phyloP scores from a whole-genome alignment of 2,329 filamentous ascomycete species.

The Lachnum nothofagi region DNA sequence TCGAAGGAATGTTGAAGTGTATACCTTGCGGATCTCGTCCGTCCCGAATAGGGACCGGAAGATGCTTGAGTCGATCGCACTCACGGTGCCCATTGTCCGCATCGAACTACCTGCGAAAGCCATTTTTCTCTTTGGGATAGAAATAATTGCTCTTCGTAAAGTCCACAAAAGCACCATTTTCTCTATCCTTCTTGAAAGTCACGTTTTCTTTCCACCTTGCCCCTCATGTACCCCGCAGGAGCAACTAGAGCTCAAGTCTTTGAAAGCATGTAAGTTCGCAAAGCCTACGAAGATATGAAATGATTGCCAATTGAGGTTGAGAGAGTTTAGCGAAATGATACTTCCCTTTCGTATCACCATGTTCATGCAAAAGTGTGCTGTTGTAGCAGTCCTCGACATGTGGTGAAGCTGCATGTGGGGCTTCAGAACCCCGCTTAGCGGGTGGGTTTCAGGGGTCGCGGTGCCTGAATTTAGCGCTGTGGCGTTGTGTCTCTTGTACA shows the following conservation, averaged over 20 bases:
- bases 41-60: slow-evolving; percentile 49
- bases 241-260: background rate
- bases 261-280: no score
- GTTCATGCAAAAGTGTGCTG: background rate
- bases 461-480: slow-evolving; percentile 2
- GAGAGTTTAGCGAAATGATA: background rate
- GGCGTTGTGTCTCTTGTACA: background rate
- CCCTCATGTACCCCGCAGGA: background rate
- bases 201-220: background rate
- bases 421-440: background rate
- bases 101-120: background rate
- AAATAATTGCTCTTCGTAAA: background rate
- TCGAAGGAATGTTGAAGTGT: background rate
- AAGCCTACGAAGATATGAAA: no score
- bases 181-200: background rate
- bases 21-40: slow-evolving; percentile 42
- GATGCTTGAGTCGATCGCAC: slow-evolving; percentile 43
- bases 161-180: background rate
- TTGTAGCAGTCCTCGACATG: background rate
- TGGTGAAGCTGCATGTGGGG: slow-evolving; percentile 8
- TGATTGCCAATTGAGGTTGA: no score
- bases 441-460: background rate
- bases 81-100: slow-evolving; percentile 27
- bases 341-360: background rate
- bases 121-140: background rate